Conservation (phyloP, 2,329 filamentous ascomycete genomes). For the Rhinocladiella similis region DNA sequence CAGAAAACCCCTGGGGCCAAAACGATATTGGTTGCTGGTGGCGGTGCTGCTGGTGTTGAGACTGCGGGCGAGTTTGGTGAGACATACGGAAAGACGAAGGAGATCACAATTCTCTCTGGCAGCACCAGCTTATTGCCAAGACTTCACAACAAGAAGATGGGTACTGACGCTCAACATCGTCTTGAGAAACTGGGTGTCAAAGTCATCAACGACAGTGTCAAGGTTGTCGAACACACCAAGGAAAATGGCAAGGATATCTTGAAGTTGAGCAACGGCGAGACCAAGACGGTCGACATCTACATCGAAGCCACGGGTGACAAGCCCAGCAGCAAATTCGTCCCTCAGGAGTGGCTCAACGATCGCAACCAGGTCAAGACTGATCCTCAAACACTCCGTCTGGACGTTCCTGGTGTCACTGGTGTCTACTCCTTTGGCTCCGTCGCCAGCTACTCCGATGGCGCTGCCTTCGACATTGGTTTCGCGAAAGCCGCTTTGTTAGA, state of each 20-base stretch:
- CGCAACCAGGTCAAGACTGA: constrained; percentile 53
- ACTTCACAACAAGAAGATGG: constrained; percentile 39
- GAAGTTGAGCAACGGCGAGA: constrained; percentile 48
- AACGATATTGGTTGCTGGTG: constrained; percentile 50
- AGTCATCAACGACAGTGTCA: constrained; percentile 41
- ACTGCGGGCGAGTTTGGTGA: constrained; percentile 52
- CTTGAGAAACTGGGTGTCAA: constrained; percentile 51
- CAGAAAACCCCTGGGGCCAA: constrained; percentile 39
- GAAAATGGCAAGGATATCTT: constrained; percentile 43
- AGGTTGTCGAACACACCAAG: constrained; percentile 34
- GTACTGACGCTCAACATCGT: constrained; percentile 45
- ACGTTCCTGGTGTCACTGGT: constrained; percentile 26
- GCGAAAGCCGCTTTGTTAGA: constrained; percentile 25
- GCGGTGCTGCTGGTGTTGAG: constrained; percentile 51
- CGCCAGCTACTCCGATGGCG: constrained; percentile 30
- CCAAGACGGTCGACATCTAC: constrained; percentile 52
- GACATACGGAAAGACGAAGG: constrained; percentile 32
- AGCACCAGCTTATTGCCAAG: constrained; percentile 41
- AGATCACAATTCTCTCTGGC: constrained; percentile 49
- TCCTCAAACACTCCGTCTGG: constrained; percentile 28
- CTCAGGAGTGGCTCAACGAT: constrained; percentile 46
- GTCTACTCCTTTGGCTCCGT: constrained; percentile 30
- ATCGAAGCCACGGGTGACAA: constrained; percentile 53
- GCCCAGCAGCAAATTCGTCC: constrained; percentile 56
- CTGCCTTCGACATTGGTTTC: constrained; percentile 27